A percentile compares a stretch with the other conserved stretches of the same genome.
Evolutionary conservation across 345 rosid genomes (phyloP).

Genomic region (Alliaria petiolata): DNA sequence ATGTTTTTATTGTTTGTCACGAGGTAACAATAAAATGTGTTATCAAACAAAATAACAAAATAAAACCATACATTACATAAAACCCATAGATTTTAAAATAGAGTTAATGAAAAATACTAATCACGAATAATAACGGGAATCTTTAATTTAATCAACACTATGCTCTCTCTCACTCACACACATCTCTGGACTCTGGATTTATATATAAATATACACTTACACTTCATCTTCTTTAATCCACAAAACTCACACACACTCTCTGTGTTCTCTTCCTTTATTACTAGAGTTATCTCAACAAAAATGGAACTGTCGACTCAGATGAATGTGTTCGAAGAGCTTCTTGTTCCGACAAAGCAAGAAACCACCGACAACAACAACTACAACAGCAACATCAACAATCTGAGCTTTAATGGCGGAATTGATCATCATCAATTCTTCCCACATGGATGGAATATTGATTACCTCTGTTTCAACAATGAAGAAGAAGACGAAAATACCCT

Average conservation of each 20-base stretch:
- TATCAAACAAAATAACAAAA: neutral
- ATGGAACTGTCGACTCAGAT: slow-evolving; percentile 66
- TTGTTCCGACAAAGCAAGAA: slow-evolving; percentile 53
- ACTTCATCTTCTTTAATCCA: slow-evolving; percentile 31
- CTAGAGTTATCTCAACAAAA: neutral
- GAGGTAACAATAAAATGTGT: slow-evolving; percentile 16
- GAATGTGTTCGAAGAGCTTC: slow-evolving; percentile 71
- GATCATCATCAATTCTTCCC: slow-evolving; percentile 34
- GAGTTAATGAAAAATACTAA: neutral
- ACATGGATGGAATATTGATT: slow-evolving; percentile 51
- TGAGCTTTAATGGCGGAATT: slow-evolving; percentile 23
- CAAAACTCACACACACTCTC: slow-evolving; percentile 8
- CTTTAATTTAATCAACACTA: neutral
- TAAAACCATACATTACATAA: neutral
- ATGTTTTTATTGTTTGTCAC: slow-evolving; percentile 30
- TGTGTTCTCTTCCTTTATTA: neutral
- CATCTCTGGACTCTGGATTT: slow-evolving; percentile 2
- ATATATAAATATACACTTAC: slow-evolving; percentile 28
- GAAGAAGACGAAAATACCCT: slow-evolving; percentile 33
- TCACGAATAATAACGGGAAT: neutral
- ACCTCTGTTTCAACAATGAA: slow-evolving; percentile 36
- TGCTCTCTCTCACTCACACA: neutral
- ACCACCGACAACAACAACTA: slow-evolving; percentile 31
- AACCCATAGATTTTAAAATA: neutral
- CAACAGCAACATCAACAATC: slow-evolving; percentile 16